Evolutionary conservation across 768 basidiomycete species (phyloP).

Genomic region (Lactarius evosmus): DNA sequence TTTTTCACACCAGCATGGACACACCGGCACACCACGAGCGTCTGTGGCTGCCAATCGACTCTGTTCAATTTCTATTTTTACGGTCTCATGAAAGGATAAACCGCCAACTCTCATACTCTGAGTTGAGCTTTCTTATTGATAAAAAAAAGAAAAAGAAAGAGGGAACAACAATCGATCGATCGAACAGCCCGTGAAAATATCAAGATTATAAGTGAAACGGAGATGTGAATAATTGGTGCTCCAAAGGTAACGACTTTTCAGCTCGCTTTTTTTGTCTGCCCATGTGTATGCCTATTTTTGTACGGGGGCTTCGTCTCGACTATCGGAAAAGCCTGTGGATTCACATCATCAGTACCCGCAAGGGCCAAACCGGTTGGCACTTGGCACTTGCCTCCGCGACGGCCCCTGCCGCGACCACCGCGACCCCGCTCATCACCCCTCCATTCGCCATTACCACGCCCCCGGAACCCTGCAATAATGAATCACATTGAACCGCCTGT

Average conservation of each 20-base stretch:
- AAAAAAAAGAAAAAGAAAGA: conserved; percentile 7
- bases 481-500: neutral
- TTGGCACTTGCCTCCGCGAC: conserved; percentile 31
- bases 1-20: conserved; percentile 6
- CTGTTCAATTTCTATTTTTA: neutral
- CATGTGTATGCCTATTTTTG: conserved; percentile 20
- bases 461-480: conserved; percentile 23
- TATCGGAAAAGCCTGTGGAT: conserved; percentile 19
- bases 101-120: conserved; percentile 8
- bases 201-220: conserved; percentile 7
- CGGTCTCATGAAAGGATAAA: neutral
- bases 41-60: neutral
- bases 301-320: conserved; percentile 20
- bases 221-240: neutral
- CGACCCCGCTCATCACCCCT: conserved; percentile 32
- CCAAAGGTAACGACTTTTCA: neutral
- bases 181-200: conserved; percentile 4
- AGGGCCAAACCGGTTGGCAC: conserved; percentile 10
- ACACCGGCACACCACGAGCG: neutral
- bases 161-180: neutral
- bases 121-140: conserved; percentile 18
- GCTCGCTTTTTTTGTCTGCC: conserved; percentile 14
- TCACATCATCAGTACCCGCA: conserved; percentile 1
- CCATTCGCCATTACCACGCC: conserved; percentile 35
- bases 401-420: conserved; percentile 33